A percentile compares a stretch with the other conserved stretches of the same genome.
These are phyloP conservation scores for Spathaspora gorwiae DNA, from an alignment of 805 yeast species.

Conservation along the genomic window DNA sequence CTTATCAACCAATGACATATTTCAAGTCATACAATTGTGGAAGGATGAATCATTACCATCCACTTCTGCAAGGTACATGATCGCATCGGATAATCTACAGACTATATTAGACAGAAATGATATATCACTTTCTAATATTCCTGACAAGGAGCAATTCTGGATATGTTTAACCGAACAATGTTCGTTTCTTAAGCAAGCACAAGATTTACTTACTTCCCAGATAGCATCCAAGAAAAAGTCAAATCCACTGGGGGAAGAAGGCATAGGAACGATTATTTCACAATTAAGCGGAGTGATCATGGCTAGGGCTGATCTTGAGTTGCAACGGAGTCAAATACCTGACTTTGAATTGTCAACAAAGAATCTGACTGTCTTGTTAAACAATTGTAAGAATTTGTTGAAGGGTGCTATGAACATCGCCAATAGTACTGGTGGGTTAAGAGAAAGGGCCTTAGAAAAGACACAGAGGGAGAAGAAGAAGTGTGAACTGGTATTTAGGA, in stretches of 20 bases:
- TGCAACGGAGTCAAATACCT: constrained; percentile 40
- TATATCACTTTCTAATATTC: constrained; percentile 3
- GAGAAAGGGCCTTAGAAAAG: constrained; percentile 45
- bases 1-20: constrained; percentile 21
- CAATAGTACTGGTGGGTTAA: constrained; percentile 45
- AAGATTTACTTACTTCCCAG: constrained; percentile 22
- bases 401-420: constrained; percentile 45
- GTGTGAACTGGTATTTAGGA: constrained; percentile 42
- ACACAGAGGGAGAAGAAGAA: constrained; percentile 36
- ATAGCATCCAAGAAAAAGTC: constrained; percentile 13
- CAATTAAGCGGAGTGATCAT: constrained; percentile 41
- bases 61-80: constrained; percentile 33
- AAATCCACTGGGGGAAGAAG: constrained; percentile 15
- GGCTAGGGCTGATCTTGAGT: constrained; percentile 51
- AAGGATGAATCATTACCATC: constrained; percentile 16
- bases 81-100: constrained; percentile 42
- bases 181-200: constrained; percentile 34
- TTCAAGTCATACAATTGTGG: constrained; percentile 33
- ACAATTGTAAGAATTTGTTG: constrained; percentile 39
- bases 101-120: constrained; percentile 37
- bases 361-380: constrained; percentile 24
- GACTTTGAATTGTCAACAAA: constrained; percentile 25
- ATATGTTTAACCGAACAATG: constrained; percentile 33
- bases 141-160: constrained; percentile 31
- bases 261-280: constrained; percentile 26